These are phyloP conservation scores for Pilasporangium apinafurcum DNA, from an alignment of 352 stramenopile genomes.

Conservation along the genomic window DNA sequence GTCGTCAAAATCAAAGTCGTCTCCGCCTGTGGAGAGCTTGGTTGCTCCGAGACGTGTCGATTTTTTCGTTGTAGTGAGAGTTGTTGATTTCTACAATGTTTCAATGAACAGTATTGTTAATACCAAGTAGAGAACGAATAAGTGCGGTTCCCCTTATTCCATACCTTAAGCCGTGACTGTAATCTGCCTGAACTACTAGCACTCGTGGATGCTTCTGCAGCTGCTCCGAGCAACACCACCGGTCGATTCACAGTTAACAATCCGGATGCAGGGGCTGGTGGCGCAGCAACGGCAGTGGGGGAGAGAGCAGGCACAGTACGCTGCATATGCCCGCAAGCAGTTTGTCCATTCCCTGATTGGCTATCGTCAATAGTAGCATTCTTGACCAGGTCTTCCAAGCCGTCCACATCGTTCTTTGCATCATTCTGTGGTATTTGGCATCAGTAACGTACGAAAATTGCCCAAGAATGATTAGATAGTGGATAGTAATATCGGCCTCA, in stretches of 20 bases:
- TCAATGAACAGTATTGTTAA: not conserved
- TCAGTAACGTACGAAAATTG: not conserved
- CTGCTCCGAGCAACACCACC: constrained; percentile 65
- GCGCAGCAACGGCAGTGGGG: not conserved
- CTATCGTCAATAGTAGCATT: constrained; percentile 35
- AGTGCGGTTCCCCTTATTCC: not conserved
- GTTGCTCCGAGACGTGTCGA: constrained; percentile 59
- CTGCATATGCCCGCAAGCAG: constrained; percentile 38
- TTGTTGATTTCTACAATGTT: constrained; percentile 22
- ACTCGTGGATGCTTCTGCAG: constrained; percentile 33
- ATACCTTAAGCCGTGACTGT: constrained; percentile 59
- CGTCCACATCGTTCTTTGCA: constrained; percentile 43
- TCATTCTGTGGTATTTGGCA: no score
- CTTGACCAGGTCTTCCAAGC: constrained; percentile 77
- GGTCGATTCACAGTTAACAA: constrained; percentile 57
- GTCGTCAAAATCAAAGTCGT: constrained; percentile 87
- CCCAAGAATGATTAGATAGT: constrained; percentile 2
- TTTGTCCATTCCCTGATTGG: no score
- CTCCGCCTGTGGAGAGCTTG: constrained; percentile 58
- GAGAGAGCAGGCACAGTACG: constrained; percentile 10
- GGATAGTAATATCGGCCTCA: constrained; percentile 8
- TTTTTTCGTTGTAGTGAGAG: constrained; percentile 31
- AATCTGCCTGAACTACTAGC: constrained; percentile 31
- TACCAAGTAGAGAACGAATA: not conserved
- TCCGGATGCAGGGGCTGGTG: constrained; percentile 16